Conservation (phyloP, 257 asterid species). For the Pogostemon cablin region DNA sequence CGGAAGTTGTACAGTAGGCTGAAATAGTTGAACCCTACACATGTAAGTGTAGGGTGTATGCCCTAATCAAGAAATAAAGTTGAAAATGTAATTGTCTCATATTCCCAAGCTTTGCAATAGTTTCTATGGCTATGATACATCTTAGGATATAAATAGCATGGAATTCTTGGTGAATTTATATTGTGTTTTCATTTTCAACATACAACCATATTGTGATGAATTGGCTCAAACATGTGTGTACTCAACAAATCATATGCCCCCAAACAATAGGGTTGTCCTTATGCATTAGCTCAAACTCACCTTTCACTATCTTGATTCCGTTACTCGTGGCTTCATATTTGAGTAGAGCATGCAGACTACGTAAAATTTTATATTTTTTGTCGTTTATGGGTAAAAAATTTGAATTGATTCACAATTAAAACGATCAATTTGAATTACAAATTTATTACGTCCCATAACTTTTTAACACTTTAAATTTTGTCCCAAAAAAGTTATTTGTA, state of each 20-base stretch:
- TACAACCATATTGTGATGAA: background rate
- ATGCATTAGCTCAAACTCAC: background rate
- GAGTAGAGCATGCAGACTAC: background rate
- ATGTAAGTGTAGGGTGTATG: slow-evolving; percentile 22
- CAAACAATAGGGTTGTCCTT: background rate
- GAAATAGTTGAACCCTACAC: slow-evolving; percentile 27
- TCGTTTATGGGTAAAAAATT: too few relatives aligned
- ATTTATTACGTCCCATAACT: too few relatives aligned
- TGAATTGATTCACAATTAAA: too few relatives aligned
- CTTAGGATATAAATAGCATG: background rate
- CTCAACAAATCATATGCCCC: background rate
- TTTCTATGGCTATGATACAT: slow-evolving; percentile 10
- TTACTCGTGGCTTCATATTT: background rate
- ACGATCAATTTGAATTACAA: too few relatives aligned
- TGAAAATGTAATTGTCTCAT: slow-evolving; percentile 28
- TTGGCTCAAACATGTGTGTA: background rate
- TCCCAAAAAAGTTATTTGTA: too few relatives aligned
- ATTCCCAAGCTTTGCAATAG: slow-evolving; percentile 18
- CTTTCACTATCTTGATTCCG: background rate
- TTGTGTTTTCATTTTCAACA: slow-evolving; percentile 3
- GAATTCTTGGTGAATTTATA: background rate
- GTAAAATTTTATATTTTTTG: too few relatives aligned
- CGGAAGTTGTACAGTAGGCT: background rate
- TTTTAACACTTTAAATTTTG: too few relatives aligned
- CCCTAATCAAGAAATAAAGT: slow-evolving; percentile 27